These are phyloP conservation scores for Citrullus mucosospermus DNA, from an alignment of 306 rosid species.

Conservation along the genomic window DNA sequence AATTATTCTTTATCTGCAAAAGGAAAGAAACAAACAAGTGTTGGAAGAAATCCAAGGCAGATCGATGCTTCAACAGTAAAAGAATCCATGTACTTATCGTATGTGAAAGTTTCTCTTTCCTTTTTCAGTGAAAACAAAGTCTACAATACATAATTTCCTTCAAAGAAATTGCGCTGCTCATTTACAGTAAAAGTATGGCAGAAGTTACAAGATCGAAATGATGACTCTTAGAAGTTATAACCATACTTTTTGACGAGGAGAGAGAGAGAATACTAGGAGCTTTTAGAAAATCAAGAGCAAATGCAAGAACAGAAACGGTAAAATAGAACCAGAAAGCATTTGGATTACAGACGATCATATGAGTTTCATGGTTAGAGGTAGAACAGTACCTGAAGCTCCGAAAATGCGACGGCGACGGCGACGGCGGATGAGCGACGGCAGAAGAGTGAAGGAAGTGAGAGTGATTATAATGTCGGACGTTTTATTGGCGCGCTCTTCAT, in stretches of 20 bases:
- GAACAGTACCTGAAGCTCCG: not conserved
- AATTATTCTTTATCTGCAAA: not conserved
- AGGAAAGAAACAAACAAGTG: not conserved
- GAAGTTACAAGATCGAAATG: not conserved
- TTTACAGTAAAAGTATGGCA: not conserved
- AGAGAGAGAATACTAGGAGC: not conserved
- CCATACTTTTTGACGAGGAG: not conserved
- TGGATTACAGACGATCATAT: not conserved
- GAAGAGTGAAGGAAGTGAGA: not conserved
- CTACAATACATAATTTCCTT: not conserved
- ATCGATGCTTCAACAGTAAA: not conserved
- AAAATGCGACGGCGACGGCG: not conserved
- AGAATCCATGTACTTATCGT: not conserved
- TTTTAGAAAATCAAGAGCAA: not conserved
- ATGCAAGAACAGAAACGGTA: not conserved
- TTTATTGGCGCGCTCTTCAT: not conserved
- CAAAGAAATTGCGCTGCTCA: not conserved
- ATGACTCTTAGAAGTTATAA: not conserved
- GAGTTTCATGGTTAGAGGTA: not conserved
- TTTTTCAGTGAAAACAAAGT: not conserved
- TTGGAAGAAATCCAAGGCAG: not conserved
- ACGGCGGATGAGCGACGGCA: not conserved
- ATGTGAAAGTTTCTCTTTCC: not conserved
- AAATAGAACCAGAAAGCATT: not conserved
- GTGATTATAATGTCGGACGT: not conserved